Evolutionary conservation across 2,329 filamentous ascomycete genomes (phyloP).

Genomic region (Sarocladium kiliense): DNA sequence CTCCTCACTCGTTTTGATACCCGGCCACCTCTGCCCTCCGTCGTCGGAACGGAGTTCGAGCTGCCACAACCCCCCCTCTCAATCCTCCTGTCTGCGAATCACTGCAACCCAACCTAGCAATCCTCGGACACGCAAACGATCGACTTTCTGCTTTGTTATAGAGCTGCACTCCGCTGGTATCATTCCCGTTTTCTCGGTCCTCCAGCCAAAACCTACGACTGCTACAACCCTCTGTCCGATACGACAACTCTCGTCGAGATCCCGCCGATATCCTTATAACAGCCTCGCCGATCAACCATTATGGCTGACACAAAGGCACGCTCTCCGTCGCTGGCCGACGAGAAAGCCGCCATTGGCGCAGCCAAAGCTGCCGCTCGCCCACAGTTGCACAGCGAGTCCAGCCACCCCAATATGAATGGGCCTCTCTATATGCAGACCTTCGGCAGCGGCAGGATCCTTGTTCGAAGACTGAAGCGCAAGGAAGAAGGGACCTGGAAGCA

Average conservation of each 20-base stretch:
- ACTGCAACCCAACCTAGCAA: neutral
- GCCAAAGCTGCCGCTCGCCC: slow-evolving; percentile 19
- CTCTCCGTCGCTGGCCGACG: slow-evolving; percentile 23
- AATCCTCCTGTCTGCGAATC: neutral
- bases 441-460: slow-evolving; percentile 45
- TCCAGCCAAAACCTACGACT: too few relatives aligned
- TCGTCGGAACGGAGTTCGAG: slow-evolving; percentile 7
- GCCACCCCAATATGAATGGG: slow-evolving; percentile 43
- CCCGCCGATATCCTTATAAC: neutral
- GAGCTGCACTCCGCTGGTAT: neutral
- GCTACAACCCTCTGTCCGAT: too few relatives aligned
- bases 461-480: slow-evolving; percentile 55
- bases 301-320: slow-evolving; percentile 18
- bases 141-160: neutral
- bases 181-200: neutral
- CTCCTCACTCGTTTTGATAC: slow-evolving; percentile 4
- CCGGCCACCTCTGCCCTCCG: slow-evolving; percentile 4
- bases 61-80: neutral
- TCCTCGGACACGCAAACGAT: neutral
- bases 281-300: neutral
- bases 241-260: too few relatives aligned
- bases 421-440: slow-evolving; percentile 54
- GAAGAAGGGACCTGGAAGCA: slow-evolving; percentile 57
- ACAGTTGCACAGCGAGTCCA: slow-evolving; percentile 25
- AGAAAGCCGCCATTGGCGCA: slow-evolving; percentile 16